Conservation (phyloP, 306 rosid genomes). For the Acacia melanoxylon region DNA sequence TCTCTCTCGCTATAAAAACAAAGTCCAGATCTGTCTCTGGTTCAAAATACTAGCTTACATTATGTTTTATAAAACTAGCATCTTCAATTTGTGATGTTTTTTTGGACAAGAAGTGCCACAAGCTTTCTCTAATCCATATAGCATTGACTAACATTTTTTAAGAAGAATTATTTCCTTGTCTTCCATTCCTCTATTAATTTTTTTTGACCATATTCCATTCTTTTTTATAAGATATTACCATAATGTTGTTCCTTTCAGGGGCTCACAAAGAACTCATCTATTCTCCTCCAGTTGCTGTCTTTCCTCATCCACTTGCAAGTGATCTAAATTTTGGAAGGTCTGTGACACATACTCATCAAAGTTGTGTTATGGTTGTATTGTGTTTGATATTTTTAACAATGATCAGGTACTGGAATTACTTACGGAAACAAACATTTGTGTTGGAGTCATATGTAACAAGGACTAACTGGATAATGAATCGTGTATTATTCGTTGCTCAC, state of each 20-base stretch:
- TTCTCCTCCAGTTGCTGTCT: constrained; percentile 96
- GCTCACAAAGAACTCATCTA: constrained; percentile 85
- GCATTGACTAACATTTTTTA: neutral
- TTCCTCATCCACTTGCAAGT: constrained; percentile 97
- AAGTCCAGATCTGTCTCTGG: neutral
- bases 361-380: neutral
- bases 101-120: neutral
- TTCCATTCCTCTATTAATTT: neutral
- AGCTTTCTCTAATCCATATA: neutral
- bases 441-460: constrained; percentile 85
- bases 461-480: constrained; percentile 89
- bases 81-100: neutral
- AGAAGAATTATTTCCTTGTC: neutral
- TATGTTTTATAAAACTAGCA: neutral
- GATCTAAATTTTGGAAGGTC: constrained; percentile 95
- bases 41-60: neutral
- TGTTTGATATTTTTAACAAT: neutral
- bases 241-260: constrained; percentile 49
- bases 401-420: constrained; percentile 92
- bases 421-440: constrained; percentile 98
- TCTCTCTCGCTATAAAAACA: neutral
- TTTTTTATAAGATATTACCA: neutral
- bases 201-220: neutral
- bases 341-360: constrained; percentile 18
- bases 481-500: constrained; percentile 74